These are phyloP conservation scores for Penicillium sp. DNA, from an alignment of 2,329 filamentous ascomycete genomes.

Conservation along the genomic window DNA sequence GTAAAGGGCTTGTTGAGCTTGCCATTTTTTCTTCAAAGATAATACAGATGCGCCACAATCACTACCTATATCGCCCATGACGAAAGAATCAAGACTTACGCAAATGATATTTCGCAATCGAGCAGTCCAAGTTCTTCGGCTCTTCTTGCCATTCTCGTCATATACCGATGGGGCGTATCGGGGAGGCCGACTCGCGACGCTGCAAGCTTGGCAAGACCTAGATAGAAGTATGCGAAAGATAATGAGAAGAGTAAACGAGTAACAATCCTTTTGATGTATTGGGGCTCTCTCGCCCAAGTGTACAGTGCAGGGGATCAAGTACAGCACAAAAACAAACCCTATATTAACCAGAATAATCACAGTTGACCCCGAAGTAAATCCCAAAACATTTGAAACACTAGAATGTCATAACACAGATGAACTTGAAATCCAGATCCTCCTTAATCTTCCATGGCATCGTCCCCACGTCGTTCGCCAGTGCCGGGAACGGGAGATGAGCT, in stretches of 20 bases:
- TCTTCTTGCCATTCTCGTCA: neutral
- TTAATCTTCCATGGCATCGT: slow-evolving; percentile 32
- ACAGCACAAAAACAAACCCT: neutral
- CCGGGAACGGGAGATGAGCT: slow-evolving; percentile 31
- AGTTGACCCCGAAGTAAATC: neutral
- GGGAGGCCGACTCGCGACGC: too few relatives aligned
- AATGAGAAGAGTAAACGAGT: too few relatives aligned
- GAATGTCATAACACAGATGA: slow-evolving; percentile 13
- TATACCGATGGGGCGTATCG: neutral
- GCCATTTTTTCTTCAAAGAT: too few relatives aligned
- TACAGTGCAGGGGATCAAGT: slow-evolving; percentile 1
- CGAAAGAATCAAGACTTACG: too few relatives aligned
- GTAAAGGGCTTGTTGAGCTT: too few relatives aligned
- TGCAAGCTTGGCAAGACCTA: too few relatives aligned
- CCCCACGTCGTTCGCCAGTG: slow-evolving; percentile 19
- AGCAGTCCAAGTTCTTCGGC: neutral
- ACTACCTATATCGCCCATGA: too few relatives aligned
- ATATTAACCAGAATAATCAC: slow-evolving; percentile 3
- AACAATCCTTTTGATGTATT: neutral
- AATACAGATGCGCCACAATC: too few relatives aligned
- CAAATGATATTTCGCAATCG: too few relatives aligned
- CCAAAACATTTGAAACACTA: neutral
- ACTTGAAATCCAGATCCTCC: neutral
- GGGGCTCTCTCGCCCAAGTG: neutral
- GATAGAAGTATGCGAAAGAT: too few relatives aligned